These are phyloP conservation scores for Sutorius australiensis DNA, from an alignment of 768 basidiomycete genomes.

Conservation along the genomic window DNA sequence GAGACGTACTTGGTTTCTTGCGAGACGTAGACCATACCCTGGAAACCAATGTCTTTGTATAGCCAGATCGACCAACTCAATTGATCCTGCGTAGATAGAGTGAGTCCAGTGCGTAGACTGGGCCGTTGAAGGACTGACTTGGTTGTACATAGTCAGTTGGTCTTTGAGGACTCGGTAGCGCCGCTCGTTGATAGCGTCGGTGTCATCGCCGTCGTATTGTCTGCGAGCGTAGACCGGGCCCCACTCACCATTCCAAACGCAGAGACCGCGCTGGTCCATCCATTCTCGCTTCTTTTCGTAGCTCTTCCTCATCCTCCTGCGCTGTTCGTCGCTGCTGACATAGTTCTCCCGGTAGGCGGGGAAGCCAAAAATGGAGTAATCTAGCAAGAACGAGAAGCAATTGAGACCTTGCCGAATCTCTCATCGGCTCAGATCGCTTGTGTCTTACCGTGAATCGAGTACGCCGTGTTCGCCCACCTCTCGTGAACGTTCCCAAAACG, in stretches of 20 bases:
- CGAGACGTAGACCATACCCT: constrained; percentile 78
- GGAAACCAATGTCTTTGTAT: constrained; percentile 84
- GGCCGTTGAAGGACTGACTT: constrained; percentile 15
- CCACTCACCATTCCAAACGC: constrained; percentile 81
- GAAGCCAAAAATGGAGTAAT: constrained; percentile 57
- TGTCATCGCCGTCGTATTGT: constrained; percentile 54
- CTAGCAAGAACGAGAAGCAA: constrained; percentile 3
- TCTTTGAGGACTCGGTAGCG: constrained; percentile 67
- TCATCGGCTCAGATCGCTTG: background rate
- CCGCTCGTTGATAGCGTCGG: constrained; percentile 60
- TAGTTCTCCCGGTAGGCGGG: constrained; percentile 56
- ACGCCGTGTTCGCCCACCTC: constrained; percentile 68
- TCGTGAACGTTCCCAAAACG: constrained; percentile 61
- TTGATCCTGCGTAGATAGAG: constrained; percentile 41
- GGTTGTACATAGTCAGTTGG: constrained; percentile 68
- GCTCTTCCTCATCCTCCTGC: constrained; percentile 45
- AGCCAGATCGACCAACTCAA: constrained; percentile 85
- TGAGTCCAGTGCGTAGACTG: background rate
- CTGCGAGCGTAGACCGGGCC: constrained; percentile 75
- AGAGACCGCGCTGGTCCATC: constrained; percentile 64
- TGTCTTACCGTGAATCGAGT: constrained; percentile 64
- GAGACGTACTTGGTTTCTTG: constrained; percentile 67
- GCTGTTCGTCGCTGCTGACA: constrained; percentile 49
- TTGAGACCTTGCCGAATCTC: background rate
- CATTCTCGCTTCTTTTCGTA: constrained; percentile 75